Evolutionary conservation across 192 early-diverging fungal genomes (phyloP).

Genomic region (Coemansia sp.): DNA sequence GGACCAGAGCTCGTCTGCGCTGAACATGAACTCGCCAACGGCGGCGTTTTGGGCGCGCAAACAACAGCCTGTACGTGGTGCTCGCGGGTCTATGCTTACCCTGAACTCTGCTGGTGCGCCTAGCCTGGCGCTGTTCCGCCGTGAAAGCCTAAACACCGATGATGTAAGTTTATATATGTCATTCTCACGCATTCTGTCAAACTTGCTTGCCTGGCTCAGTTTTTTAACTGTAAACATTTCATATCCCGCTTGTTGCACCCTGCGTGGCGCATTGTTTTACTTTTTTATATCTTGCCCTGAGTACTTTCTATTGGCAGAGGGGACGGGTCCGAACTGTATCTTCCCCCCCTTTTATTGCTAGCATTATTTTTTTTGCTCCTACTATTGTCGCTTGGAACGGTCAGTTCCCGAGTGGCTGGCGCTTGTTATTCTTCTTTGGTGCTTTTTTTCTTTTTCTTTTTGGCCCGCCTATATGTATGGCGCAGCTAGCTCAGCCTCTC

Average conservation of each 20-base stretch:
- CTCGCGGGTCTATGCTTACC: slow-evolving; percentile 18
- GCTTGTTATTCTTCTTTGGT: neutral
- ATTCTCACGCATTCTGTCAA: neutral
- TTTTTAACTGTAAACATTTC: slow-evolving; percentile 15
- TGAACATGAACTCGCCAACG: slow-evolving; percentile 24
- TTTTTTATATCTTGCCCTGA: neutral
- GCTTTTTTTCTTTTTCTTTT: no score
- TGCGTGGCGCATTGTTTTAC: slow-evolving; percentile 9
- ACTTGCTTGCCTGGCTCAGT: neutral
- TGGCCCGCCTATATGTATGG: neutral
- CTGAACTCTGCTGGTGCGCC: slow-evolving; percentile 10
- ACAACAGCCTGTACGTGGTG: neutral
- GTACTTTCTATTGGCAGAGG: neutral
- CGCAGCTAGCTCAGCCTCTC: neutral
- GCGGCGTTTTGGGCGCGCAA: slow-evolving; percentile 24
- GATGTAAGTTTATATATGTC: slow-evolving; percentile 27
- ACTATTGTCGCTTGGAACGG: neutral
- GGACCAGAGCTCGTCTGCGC: slow-evolving; percentile 22
- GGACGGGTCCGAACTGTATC: neutral
- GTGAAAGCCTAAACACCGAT: slow-evolving; percentile 28
- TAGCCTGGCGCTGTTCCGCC: slow-evolving; percentile 16
- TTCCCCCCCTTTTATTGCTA: neutral
- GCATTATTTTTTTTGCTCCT: neutral
- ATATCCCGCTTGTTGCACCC: slow-evolving; percentile 4
- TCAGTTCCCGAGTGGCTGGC: neutral